Conservation (phyloP, 1,284 basidiomycete species). For the Melampsora abietis-canadensis region DNA sequence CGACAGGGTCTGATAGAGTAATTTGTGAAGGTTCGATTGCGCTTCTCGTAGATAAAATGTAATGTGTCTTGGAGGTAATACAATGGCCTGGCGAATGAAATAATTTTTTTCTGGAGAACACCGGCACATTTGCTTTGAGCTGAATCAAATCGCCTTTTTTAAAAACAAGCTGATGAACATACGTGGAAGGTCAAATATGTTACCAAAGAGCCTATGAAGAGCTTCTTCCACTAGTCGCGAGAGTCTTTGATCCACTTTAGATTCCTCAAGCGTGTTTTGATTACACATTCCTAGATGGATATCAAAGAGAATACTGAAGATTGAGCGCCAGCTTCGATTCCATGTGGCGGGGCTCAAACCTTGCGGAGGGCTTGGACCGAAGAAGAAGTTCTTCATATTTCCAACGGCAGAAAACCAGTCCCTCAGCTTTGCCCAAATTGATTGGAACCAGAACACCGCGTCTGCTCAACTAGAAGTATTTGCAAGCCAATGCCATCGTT, state of each 20-base stretch:
- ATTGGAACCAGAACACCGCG: neutral
- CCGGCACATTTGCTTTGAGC: neutral
- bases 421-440: neutral
- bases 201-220: neutral
- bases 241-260: neutral
- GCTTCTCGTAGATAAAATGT: neutral
- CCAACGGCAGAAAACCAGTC: neutral
- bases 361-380: neutral
- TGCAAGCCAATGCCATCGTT: conserved; percentile 1
- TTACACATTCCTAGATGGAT: neutral
- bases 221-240: neutral
- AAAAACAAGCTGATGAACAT: neutral
- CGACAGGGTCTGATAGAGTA: conserved; percentile 1
- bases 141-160: neutral
- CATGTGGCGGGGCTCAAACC: neutral
- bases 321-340: neutral
- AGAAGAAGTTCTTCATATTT: neutral
- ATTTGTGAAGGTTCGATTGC: neutral
- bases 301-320: neutral
- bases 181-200: neutral
- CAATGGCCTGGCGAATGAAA: neutral
- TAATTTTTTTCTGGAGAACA: neutral
- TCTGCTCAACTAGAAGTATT: neutral
- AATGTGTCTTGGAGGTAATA: neutral
- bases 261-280: neutral